phyloP scores from a whole-genome alignment of 768 basidiomycete genomes.

The Boletellus sp. region DNA sequence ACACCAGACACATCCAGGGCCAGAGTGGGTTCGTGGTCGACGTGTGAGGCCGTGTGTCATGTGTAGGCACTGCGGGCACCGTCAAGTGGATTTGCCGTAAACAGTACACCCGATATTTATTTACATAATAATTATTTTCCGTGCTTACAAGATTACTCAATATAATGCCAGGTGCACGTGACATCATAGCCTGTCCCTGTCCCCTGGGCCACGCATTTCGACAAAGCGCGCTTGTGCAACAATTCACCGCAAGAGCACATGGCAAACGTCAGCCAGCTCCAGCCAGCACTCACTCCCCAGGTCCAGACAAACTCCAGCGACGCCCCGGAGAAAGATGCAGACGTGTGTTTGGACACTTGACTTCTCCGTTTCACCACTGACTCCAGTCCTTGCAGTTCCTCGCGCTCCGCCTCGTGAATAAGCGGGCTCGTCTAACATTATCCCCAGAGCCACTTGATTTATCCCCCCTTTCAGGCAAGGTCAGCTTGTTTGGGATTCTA shows the following conservation, averaged over 20 bases:
- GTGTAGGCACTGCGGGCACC: no score
- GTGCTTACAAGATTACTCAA: neutral
- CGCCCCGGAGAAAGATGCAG: conserved; percentile 29
- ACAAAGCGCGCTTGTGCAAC: no score
- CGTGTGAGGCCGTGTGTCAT: no score
- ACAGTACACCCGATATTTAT: no score
- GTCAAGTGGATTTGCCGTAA: no score
- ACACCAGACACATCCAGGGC: no score
- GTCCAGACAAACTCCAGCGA: conserved; percentile 24
- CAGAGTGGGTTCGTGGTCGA: no score
- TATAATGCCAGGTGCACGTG: conserved; percentile 6
- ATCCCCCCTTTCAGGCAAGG: conserved; percentile 39
- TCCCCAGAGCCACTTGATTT: conserved; percentile 50
- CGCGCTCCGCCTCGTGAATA: conserved; percentile 44
- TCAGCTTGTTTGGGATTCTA: conserved; percentile 54
- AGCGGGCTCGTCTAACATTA: conserved; percentile 60
- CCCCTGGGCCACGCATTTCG: no score
- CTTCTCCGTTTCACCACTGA: conserved; percentile 2
- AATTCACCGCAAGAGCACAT: conserved; percentile 7
- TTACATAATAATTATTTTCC: neutral
- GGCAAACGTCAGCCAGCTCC: conserved; percentile 33
- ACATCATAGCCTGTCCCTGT: neutral
- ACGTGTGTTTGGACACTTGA: conserved; percentile 18
- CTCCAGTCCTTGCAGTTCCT: conserved; percentile 32
- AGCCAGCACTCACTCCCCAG: conserved; percentile 19